A percentile compares a stretch with the other conserved stretches of the same genome.
phyloP scores from a whole-genome alignment of 108 stramenopile species.

The Pseudonitzschia pungens region DNA sequence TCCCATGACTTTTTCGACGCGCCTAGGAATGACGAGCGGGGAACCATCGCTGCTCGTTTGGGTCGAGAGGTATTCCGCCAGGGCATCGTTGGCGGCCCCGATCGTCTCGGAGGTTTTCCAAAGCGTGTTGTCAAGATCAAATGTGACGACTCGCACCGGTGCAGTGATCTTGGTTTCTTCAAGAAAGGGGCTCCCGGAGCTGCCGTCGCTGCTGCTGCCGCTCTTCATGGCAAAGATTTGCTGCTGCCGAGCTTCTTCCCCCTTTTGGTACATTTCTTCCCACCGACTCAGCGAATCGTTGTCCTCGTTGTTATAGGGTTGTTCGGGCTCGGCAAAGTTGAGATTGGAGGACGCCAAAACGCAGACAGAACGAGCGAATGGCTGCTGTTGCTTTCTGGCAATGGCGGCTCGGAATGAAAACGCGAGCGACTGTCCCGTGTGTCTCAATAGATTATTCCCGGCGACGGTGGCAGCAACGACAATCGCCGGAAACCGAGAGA shows the following conservation, averaged over 20 bases:
- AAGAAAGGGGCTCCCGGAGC: background rate
- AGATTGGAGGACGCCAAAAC: background rate
- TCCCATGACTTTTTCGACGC: constrained; percentile 73
- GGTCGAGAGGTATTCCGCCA: constrained; percentile 48
- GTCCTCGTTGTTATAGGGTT: background rate
- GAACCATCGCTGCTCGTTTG: background rate
- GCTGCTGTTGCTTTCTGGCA: too few relatives aligned
- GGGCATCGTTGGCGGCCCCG: constrained; percentile 68
- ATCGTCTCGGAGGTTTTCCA: constrained; percentile 80
- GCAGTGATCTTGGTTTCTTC: background rate
- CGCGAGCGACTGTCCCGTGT: too few relatives aligned
- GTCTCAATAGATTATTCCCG: too few relatives aligned
- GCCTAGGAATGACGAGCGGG: constrained; percentile 42
- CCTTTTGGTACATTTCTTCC: constrained; percentile 48
- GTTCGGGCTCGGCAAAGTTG: background rate
- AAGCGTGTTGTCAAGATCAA: constrained; percentile 86
- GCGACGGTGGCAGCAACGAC: background rate
- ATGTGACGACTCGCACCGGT: constrained; percentile 62
- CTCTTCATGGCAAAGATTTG: constrained; percentile 3
- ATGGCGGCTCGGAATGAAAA: too few relatives aligned
- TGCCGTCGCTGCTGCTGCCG: background rate
- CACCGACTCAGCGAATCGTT: constrained; percentile 41
- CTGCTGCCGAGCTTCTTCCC: background rate
- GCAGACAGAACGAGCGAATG: too few relatives aligned
- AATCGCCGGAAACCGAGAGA: background rate